Evolutionary conservation across 768 basidiomycete genomes (phyloP).

Genomic region (Russula sp.): DNA sequence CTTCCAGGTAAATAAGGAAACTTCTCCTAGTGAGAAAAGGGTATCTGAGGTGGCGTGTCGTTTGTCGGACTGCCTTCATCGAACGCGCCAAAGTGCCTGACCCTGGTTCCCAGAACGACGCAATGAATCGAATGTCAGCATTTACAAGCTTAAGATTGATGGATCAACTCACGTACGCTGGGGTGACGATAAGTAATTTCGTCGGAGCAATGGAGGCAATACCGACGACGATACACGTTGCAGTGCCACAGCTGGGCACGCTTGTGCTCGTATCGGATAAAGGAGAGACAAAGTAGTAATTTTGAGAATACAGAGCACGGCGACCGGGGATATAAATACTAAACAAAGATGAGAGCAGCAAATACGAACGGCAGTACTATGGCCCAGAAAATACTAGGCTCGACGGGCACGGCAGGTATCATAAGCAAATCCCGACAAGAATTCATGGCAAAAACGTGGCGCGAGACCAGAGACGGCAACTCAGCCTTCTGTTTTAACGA

Average conservation of each 20-base stretch:
- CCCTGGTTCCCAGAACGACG: slow-evolving; percentile 1
- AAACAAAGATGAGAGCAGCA: slow-evolving; percentile 32
- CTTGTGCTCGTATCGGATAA: neutral
- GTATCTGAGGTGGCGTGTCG: slow-evolving; percentile 3
- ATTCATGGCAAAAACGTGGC: slow-evolving; percentile 11
- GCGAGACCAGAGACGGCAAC: slow-evolving; percentile 26
- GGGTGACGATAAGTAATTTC: neutral
- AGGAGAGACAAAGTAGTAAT: slow-evolving; percentile 20
- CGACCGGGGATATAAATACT: slow-evolving; percentile 27
- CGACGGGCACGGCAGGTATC: slow-evolving; percentile 13
- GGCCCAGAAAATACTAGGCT: slow-evolving; percentile 14
- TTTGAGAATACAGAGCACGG: slow-evolving; percentile 32
- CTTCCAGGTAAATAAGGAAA: neutral
- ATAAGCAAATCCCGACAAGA: slow-evolving; percentile 19
- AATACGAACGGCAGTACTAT: slow-evolving; percentile 29
- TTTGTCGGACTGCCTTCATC: neutral
- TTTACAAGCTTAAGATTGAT: neutral
- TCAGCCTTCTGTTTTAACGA: slow-evolving; percentile 59
- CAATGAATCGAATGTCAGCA: neutral
- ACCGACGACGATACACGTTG: neutral
- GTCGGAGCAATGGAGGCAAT: neutral
- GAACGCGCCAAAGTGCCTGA: neutral
- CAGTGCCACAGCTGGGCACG: neutral
- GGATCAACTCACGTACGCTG: neutral
- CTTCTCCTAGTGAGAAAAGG: neutral